Base-by-base conservation (phyloP, 345 rosid species). In the Gossypium longicalyx region DNA sequence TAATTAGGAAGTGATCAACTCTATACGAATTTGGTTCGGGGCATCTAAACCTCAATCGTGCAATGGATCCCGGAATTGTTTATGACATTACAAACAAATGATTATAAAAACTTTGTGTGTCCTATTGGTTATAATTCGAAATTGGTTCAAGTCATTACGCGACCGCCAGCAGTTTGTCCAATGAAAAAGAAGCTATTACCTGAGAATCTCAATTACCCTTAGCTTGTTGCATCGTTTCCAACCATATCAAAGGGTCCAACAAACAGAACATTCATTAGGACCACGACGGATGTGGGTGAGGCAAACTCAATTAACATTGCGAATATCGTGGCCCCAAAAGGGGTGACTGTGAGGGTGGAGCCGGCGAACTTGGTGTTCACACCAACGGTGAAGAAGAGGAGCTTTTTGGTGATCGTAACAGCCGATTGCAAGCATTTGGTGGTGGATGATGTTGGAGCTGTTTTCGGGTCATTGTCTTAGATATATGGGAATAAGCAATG, bases 61-160 rank as follows among this genome's bases (percentile, higher is more conserved):
- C 97, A 2, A 81, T 91, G 92, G 94, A 94, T 84, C 97, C 97
- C 0, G 97, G 98, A 4, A 87, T 88, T 27, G 79, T 90, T 1
- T 94, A 91, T 66, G 94, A 94, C 53, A 84, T 91, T 6, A 84
- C 89, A 1, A 80, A 82, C 47, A 61, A 34, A 78, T 7, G 97
- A 88, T 78, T 92, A 92, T 56, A 81, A 89, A 23, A 85, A 86
- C 71, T 88, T 83, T 71, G 41, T 93, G 43, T 93, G 98, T 63
- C 87, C 87, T 3, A 84, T 88, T 12, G 90, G 97, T 12, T 93
- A 91, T 48, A 84, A 88, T 2, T 84, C 90, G 0, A 88, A 80
- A 74, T 58, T 87, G 41, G 86, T 93, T 53, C 93, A 91, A 78
- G 96, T 93, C 76, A 82, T 90, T 79, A 89, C 94, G 0, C 80